Evolutionary conservation across 1,284 basidiomycete genomes (phyloP), one percentile per base, ranked within the genome.

Genomic region (Austroboletus olivaceoglutinosus): DNA sequence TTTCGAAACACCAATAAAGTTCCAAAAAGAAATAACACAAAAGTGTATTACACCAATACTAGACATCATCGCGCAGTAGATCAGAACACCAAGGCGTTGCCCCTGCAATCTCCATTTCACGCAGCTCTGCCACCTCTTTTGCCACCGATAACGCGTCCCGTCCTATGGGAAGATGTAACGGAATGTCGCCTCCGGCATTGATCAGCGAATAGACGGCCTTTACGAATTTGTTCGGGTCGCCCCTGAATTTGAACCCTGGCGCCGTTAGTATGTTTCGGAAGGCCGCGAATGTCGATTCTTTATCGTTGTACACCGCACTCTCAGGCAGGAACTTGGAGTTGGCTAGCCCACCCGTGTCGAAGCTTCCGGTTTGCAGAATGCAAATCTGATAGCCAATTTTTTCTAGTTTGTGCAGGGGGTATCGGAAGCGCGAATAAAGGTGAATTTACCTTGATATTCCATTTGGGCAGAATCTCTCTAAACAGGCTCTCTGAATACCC

Each of bases 371-470:
- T 29, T 64, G 47, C 15, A 64, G 21, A 27, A 57, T 59, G 43
- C 59, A 58, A 18, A 52, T 39, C 56, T 64, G n/a, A 6, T 29
- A 30, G 8, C 15, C 37, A 10, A 16, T 7, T 16, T 13, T 37
- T 12, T 13, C 5, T 34, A n/a, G n/a, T n/a, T n/a, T n/a, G n/a
- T n/a, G n/a, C n/a, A n/a, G n/a, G n/a, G n/a, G n/a, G n/a, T n/a
- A n/a, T n/a, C n/a, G n/a, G n/a, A n/a, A n/a, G n/a, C n/a, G n/a
- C n/a, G n/a, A n/a, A n/a, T n/a, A n/a, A n/a, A n/a, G n/a, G n/a
- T n/a, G n/a, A n/a, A 22, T 54, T 16, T 7, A 55, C 52, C 40
- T 58, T 60, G 43, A 58, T 64, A 21, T 64, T 64, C 59, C 59
- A 61, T 21, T 49, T 16, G 2, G 48, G 57, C 12, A 57, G 43